Evolutionary conservation across 495 filamentous ascomycete species (phyloP), one percentile per base, ranked within the genome.

Genomic region (Darksidea phi): DNA sequence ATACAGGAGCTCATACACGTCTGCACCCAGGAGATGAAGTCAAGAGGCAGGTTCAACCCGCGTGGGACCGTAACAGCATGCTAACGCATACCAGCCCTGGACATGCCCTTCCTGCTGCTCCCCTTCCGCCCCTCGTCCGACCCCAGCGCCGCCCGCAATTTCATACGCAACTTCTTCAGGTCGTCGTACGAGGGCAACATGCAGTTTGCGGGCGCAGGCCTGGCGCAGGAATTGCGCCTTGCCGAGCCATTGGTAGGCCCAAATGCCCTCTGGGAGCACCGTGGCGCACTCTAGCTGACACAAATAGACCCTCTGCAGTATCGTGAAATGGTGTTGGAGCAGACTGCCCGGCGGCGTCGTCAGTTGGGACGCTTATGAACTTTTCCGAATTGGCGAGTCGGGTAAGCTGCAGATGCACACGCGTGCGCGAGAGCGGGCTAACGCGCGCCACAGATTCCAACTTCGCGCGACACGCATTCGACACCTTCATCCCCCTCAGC

Each of bases 291-390:
- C n/a, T 52, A 54, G 67, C 67, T 73, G 53, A 57, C 54, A 7
- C 37, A 28, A 48, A 36, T 67, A 96, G 91, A 92, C 96, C 54
- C 79, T 98, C 46, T 91, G 89, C 64, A 92, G 91, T 69, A 90
- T 97, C 28, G 77, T 97, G 64, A 98, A 97, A 79, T 98, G 94
- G 94, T 97, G 94, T 73, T 98, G 94, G 94, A 91, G 90, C 74
- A 83, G 94, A 79, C 78, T 98, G 37, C 84, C 87, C 37, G 91
- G 93, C 49, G 94, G 94, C 67, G 85, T 98, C 12, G 92, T 98
- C 48, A 90, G 90, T 51, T 97, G 95, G 95, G 90, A 96, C 63
- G 91, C 89, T 24, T 98, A 98, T 69, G 91, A 97, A 64, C 77
- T 96, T 15, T 98, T 98, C 79, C 90, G 86, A 71, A 88, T 95